Evolutionary conservation across 2,329 filamentous ascomycete genomes (phyloP).

Genomic region (Samsoniella hepiali): DNA sequence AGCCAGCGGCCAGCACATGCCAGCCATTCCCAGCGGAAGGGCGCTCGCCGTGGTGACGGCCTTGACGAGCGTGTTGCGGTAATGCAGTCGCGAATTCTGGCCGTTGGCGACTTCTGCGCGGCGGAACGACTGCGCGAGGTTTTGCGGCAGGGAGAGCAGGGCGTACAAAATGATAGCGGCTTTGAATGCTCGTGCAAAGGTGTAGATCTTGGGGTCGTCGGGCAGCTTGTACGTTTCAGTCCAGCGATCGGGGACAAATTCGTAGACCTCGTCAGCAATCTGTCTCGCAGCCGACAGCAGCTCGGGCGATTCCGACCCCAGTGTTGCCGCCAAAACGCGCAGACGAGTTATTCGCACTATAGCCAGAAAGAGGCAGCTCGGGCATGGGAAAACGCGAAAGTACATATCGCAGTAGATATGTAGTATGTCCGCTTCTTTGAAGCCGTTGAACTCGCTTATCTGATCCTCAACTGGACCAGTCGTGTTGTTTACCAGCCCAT

Average conservation of each 20-base stretch:
- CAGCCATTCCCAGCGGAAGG: background rate
- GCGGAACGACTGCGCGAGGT: background rate
- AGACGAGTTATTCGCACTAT: background rate
- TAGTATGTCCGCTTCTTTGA: background rate
- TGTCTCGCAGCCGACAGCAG: background rate
- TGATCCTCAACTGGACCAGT: background rate
- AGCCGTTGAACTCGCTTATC: background rate
- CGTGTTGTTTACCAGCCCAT: conserved; percentile 1
- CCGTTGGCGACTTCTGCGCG: background rate
- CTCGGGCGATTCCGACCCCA: background rate
- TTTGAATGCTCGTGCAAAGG: background rate
- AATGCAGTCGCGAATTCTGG: background rate
- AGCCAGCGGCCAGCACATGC: conserved; percentile 7
- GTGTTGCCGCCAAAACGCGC: background rate
- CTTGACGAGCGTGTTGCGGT: background rate
- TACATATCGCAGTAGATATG: background rate
- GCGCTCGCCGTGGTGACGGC: background rate
- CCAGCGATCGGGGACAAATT: background rate
- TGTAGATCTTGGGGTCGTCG: background rate
- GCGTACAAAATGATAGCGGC: background rate
- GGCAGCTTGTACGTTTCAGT: background rate
- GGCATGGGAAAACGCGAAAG: background rate
- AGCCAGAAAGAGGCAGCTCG: background rate
- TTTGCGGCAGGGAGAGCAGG: background rate
- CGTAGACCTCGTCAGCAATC: background rate